Conservation (phyloP, 164 flowering plant species). For the Nymphaea colorata region DNA sequence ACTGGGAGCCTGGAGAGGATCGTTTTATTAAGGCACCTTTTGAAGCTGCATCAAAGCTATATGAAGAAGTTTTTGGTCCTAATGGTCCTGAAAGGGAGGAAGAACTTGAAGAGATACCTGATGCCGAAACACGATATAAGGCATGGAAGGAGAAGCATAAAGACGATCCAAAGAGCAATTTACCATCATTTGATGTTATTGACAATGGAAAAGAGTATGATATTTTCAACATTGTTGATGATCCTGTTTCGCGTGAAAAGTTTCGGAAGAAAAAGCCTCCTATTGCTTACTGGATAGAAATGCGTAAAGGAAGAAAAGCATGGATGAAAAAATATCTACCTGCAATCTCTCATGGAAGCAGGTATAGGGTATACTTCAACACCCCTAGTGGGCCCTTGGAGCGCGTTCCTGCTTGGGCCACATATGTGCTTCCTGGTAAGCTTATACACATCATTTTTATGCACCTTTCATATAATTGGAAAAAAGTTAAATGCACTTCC, state of each 20-base stretch:
- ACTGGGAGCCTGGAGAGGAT: constrained; percentile 97
- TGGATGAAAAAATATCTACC: constrained; percentile 87
- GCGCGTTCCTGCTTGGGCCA: constrained; percentile 97
- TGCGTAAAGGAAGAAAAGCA: constrained; percentile 91
- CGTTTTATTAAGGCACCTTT: constrained; percentile 48
- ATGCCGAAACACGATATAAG: constrained; percentile 78
- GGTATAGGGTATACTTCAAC: constrained; percentile 87
- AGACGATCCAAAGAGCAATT: constrained; percentile 65
- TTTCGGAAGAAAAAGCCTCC: constrained; percentile 68
- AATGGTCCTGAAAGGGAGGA: constrained; percentile 89
- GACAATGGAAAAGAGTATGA: constrained; percentile 73
- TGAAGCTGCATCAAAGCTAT: constrained; percentile 66
- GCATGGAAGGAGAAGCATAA: constrained; percentile 81
- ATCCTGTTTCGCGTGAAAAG: constrained; percentile 58
- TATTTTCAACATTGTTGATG: constrained; percentile 39
- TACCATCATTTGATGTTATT: constrained; percentile 68
- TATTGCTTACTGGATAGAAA: constrained; percentile 78
- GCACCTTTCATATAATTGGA: too few species aligned
- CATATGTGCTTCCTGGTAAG: constrained; percentile 87
- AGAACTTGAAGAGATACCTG: constrained; percentile 73
- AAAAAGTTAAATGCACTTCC: too few species aligned
- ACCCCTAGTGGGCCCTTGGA: constrained; percentile 88
- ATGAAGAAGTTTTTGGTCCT: constrained; percentile 91
- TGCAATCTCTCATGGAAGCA: constrained; percentile 84
- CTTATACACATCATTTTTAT: background rate